A percentile compares a stretch with the other conserved stretches of the same genome.
phyloP scores from a whole-genome alignment of 768 basidiomycete species.

The Phanerodontia chrysosporium region DNA sequence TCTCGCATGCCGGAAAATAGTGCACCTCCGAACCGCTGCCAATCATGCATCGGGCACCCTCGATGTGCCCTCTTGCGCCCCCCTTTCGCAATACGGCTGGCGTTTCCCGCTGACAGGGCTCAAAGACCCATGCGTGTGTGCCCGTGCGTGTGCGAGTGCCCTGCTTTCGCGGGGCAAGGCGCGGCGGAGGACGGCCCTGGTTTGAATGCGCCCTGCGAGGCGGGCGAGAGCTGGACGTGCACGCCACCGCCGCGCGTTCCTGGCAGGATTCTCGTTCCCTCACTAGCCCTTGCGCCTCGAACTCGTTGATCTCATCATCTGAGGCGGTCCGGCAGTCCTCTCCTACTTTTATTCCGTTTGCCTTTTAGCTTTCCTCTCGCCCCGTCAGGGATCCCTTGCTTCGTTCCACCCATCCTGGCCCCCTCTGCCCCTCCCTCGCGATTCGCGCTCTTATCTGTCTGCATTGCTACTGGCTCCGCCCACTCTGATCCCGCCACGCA shows the following conservation, averaged over 20 bases:
- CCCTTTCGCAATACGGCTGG: background rate
- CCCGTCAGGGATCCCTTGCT: background rate
- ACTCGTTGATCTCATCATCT: background rate
- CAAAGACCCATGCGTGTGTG: no score
- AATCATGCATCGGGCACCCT: background rate
- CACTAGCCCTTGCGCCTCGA: background rate
- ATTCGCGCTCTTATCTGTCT: background rate
- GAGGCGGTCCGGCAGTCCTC: background rate
- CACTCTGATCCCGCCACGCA: background rate
- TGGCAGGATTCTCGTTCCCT: background rate
- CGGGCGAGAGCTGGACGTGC: background rate
- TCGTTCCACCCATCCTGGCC: background rate
- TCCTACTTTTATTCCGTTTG: background rate
- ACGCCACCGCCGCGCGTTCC: background rate
- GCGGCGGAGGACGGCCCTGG: background rate
- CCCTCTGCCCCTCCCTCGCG: background rate
- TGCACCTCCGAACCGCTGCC: background rate
- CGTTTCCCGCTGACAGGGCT: background rate
- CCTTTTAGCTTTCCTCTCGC: slow-evolving; percentile 1
- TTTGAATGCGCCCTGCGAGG: background rate
- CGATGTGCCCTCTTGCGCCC: background rate
- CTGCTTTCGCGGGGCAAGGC: background rate
- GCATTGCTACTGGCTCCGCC: background rate
- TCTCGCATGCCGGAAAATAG: background rate
- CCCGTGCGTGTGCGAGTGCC: no score